Evolutionary conservation across 2,329 filamentous ascomycete species (phyloP), one percentile per base, ranked within the genome.

Genomic region (Penicillium janthinellum): DNA sequence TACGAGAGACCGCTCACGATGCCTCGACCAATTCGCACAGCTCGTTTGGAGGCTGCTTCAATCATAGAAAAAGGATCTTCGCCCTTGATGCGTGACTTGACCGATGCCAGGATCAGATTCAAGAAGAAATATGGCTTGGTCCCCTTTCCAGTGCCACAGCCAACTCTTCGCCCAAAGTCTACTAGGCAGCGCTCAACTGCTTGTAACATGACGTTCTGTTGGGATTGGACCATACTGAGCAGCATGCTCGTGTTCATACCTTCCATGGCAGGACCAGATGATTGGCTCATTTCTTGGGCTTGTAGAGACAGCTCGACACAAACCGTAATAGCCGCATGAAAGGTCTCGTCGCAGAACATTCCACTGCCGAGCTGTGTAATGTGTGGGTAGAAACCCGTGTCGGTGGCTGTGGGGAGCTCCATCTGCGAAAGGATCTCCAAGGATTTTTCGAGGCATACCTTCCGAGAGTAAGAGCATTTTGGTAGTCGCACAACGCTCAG

Each of bases 381-480:
- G 31, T 70, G 70, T 11, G 71, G 70, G 54, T 65, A 72, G 0
- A 61, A 54, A 25, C 67, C 64, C 3, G 62, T 58, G 39, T 66
- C 65, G 8, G 66, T 53, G 10, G 60, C 54, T 3, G 52, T 41
- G 0, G 69, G 64, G 3, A 68, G 52, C 39, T 69, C 63, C 57
- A 75, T 67, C 31, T 71, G 70, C 0, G 71, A 75, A 14, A 77
- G 62, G 25, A 78, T 69, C 15, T 73, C 72, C 22, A 77, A 58
- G 1, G 75, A 72, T 14, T 69, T 68, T 38, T 77, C 75, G 0
- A 77, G 60, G 53, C 74, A 76, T 6, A 75, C 58, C 52, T 76
- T 77, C 6, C 72, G 70, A 8, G 75, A 77, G 53, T 74, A 78
- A 5, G 74, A 75, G 50, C 70, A 77, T 56, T 72, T 70, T 0